Conservation (phyloP, 768 basidiomycete species). For the Mycena pura region DNA sequence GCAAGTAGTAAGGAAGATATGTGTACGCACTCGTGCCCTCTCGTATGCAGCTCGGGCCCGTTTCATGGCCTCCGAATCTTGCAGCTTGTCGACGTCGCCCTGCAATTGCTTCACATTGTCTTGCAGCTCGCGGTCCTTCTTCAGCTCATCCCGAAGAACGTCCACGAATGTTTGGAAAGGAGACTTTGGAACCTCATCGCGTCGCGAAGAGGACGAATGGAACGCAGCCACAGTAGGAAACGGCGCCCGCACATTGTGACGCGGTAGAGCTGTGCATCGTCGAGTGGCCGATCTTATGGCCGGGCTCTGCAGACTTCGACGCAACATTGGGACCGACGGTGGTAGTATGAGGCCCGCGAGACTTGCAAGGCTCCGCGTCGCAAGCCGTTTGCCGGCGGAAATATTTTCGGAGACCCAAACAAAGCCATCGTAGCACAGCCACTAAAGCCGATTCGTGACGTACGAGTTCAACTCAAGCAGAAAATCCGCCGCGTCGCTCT, state of each 20-base stretch:
- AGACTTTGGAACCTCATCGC: conserved; percentile 79
- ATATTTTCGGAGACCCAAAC: too few relatives aligned
- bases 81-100: conserved; percentile 96
- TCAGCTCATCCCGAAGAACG: conserved; percentile 88
- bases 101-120: conserved; percentile 97
- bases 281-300: conserved; percentile 32
- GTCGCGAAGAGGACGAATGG: conserved; percentile 69
- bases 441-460: too few relatives aligned
- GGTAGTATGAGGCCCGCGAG: too few relatives aligned
- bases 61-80: conserved; percentile 97
- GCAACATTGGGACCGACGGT: conserved; percentile 49
- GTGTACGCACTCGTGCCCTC: conserved; percentile 80
- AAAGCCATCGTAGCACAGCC: too few relatives aligned
- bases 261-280: conserved; percentile 11
- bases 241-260: conserved; percentile 4
- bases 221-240: conserved; percentile 49
- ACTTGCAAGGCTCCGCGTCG: too few relatives aligned
- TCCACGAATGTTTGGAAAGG: conserved; percentile 98
- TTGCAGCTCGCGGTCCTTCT: conserved; percentile 93
- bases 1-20: conserved; percentile 13
- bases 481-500: too few relatives aligned
- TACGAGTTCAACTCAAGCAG: too few relatives aligned
- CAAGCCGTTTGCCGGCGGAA: too few relatives aligned
- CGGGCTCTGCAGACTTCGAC: conserved; percentile 53
- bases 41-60: conserved; percentile 91